phyloP scores from a whole-genome alignment of 2,329 filamentous ascomycete genomes.

The Clarireedia paspali region DNA sequence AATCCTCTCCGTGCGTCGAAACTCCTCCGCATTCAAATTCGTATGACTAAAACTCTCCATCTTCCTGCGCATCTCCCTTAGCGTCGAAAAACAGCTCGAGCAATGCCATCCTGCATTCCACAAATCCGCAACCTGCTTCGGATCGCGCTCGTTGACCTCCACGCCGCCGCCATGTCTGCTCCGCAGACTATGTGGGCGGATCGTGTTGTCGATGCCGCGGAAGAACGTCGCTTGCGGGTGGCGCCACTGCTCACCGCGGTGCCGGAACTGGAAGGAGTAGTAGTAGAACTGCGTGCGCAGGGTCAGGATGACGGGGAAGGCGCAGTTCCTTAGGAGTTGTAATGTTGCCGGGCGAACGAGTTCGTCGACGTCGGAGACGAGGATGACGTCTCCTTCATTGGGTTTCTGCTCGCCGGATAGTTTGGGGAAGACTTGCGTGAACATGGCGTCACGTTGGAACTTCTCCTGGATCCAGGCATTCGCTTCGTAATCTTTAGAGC shows the following conservation, averaged over 20 bases:
- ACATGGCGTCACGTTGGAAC: conserved; percentile 49
- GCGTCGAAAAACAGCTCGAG: conserved; percentile 35
- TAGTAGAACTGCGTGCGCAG: conserved; percentile 31
- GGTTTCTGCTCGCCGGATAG: conserved; percentile 28
- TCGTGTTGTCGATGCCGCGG: conserved; percentile 29
- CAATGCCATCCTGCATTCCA: conserved; percentile 40
- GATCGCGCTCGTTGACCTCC: neutral
- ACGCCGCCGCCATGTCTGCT: neutral
- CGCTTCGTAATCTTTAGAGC: conserved; percentile 29
- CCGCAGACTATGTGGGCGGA: conserved; percentile 29
- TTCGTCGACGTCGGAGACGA: conserved; percentile 40
- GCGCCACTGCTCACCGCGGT: conserved; percentile 31
- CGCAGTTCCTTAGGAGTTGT: conserved; percentile 30
- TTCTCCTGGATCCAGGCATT: conserved; percentile 43
- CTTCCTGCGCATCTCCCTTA: conserved; percentile 35
- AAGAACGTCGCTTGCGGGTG: conserved; percentile 39
- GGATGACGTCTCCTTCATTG: conserved; percentile 32
- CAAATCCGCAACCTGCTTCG: conserved; percentile 26
- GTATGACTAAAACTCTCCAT: conserved; percentile 36
- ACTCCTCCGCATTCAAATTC: conserved; percentile 33
- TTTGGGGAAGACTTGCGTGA: conserved; percentile 41
- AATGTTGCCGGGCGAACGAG: conserved; percentile 32
- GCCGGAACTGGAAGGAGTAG: conserved; percentile 33
- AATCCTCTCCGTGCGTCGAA: conserved; percentile 32
- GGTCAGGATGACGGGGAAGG: conserved; percentile 29